Base-by-base conservation (phyloP, 1,284 basidiomycete species). In the Pseudozyma sp. region DNA sequence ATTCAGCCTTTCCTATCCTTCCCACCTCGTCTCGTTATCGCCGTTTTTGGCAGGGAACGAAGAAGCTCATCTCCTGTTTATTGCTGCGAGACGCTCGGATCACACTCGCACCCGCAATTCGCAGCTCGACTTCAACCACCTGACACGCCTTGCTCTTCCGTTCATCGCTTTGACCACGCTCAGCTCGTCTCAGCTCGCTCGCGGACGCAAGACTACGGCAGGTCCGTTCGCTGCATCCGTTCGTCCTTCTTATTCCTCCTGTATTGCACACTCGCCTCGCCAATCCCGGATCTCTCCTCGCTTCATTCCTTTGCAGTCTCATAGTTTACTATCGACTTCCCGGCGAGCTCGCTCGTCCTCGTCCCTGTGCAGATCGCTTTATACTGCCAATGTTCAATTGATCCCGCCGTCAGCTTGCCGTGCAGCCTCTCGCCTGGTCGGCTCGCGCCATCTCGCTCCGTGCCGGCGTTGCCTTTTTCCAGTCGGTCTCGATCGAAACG, bases 371-470 rank as follows among this genome's bases (percentile, higher is more conserved):
- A 54, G 58, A 40, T 35, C 50, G 16, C 34, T 35, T 11, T 13
- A 14, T 29, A 17, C 42, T 52, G 52, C 52, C 65, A 43, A 67
- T 67, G 65, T 54, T 56, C 54, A 43, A 44, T 14, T 67, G 44
- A 61, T 40, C 17, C 19, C 8, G 7, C 39, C 13, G 11, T 24
- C 40, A 17, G 39, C 13, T 35, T 29, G 33, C 47, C n/a, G 35
- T 45, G 47, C 56, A 54, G 48, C 44, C 31, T 33, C 33, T 56
- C 56, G 63, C 42, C 47, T 45, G 19, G 14, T 45, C 40, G 50
- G 50, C 45, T 17, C 33, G 39, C 51, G 42, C 37, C 34, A 44
- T 47, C 31, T 44, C 6, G 29, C 19, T 42, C 33, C 44, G 42
- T 16, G 33, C 34, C 13, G 46, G 48, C 17, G 14, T 47, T 42